phyloP scores from a whole-genome alignment of 1,284 basidiomycete genomes.

The Porodaedalea pini region DNA sequence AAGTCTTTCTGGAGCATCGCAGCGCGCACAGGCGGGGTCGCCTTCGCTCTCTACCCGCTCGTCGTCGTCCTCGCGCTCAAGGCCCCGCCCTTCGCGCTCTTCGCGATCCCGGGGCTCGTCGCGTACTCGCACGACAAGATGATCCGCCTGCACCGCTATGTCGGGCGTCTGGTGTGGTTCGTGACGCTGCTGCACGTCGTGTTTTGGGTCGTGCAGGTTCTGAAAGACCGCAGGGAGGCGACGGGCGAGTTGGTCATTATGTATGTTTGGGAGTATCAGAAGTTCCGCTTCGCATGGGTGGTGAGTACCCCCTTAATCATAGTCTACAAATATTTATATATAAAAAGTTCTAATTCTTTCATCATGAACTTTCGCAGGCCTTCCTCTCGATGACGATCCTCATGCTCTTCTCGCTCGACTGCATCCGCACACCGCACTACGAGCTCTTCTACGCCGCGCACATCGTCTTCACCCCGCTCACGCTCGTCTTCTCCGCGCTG shows the following conservation, averaged over 20 bases:
- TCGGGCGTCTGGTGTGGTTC: slow-evolving; percentile 72
- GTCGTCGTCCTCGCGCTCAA: slow-evolving; percentile 78
- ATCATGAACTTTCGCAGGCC: slow-evolving; percentile 49
- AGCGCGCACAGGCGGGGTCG: slow-evolving; percentile 70
- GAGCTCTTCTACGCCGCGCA: slow-evolving; percentile 77
- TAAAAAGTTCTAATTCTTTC: slow-evolving; percentile 4
- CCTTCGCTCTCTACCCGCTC: slow-evolving; percentile 76
- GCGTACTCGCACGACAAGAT: slow-evolving; percentile 79
- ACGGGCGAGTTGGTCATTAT: slow-evolving; percentile 56
- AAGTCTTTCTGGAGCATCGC: slow-evolving; percentile 81
- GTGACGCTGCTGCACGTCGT: slow-evolving; percentile 66
- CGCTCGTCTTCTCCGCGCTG: slow-evolving; percentile 56
- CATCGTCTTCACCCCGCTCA: slow-evolving; percentile 61
- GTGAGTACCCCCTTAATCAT: slow-evolving; percentile 42
- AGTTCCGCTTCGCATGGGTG: slow-evolving; percentile 73
- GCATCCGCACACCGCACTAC: slow-evolving; percentile 66
- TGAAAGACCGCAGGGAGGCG: slow-evolving; percentile 44
- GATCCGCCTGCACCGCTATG: slow-evolving; percentile 66
- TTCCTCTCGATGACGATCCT: slow-evolving; percentile 70
- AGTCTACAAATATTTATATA: slow-evolving; percentile 6
- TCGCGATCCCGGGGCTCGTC: slow-evolving; percentile 67
- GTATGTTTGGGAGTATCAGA: slow-evolving; percentile 62
- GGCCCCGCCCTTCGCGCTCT: slow-evolving; percentile 75
- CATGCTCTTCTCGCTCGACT: slow-evolving; percentile 58
- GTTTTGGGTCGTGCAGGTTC: slow-evolving; percentile 76